Base-by-base conservation (phyloP, 2,329 filamentous ascomycete species). In the Botrytis deweyae region DNA sequence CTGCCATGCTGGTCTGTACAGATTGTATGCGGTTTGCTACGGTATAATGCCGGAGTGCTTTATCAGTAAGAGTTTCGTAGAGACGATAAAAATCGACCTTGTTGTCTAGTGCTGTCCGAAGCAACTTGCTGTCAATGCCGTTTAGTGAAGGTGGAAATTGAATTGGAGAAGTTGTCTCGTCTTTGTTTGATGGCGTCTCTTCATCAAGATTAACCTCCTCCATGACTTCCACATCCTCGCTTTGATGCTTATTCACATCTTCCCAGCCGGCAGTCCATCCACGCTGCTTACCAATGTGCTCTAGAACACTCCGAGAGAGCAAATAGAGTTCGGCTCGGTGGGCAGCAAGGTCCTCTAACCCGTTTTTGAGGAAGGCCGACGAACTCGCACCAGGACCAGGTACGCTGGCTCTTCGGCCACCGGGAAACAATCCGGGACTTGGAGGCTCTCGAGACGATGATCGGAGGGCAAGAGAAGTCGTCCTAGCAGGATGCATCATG, bases 221-320 rank as follows among this genome's bases (percentile, higher is more conserved):
- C 84, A 92, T 85, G 4, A 85, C 85, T 25, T 52, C 74, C 10
- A 63, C 38, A 22, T 66, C 72, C 25, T 83, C 80, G 61, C 82
- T 82, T 18, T 84, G 81, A 42, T 84, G 77, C 38, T 80, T 82
- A 0, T 87, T 86, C 12, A 91, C 87, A 72, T 88, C 85, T 42
- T 86, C 85, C 94, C 93, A 97, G 0, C 92, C 93, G 76, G 93
- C 89, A 70, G 86, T 88, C 95, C 94, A 98, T 5, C 89, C 90
- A 36, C 89, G 86, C 74, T 89, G 88, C 79, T 88, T 89, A 3
- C 93, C 95, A 65, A 94, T 84, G 67, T 90, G 88, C 78, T 95
- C 91, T 0, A 98, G 85, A 8, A 96, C 88, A 76, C 93, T 93
- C 72, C 95, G 88, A 14, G 94, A 95, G 59, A 97, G 84, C 73